phyloP scores from a whole-genome alignment of 2,329 filamentous ascomycete genomes.

The Intubia oerlemansii region DNA sequence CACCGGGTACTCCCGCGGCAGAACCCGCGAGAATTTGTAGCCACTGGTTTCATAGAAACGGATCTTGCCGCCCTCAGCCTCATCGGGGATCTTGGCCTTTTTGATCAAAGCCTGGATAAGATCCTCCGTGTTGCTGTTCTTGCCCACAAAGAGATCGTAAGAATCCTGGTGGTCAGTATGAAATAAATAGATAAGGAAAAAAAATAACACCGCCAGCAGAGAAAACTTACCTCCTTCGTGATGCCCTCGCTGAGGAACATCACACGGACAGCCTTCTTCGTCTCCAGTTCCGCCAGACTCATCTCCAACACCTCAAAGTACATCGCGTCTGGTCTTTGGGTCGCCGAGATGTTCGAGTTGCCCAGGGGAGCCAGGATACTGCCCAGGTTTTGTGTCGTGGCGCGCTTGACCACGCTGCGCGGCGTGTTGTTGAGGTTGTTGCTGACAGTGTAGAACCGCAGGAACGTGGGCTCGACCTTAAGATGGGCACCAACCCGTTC shows the following conservation, averaged over 20 bases:
- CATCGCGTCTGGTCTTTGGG: slow-evolving; percentile 54
- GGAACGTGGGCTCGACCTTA: slow-evolving; percentile 58
- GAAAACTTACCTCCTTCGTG: slow-evolving; percentile 73
- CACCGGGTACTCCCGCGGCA: slow-evolving; percentile 50
- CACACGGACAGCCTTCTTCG: slow-evolving; percentile 70
- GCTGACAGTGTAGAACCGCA: slow-evolving; percentile 82
- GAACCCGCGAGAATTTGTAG: slow-evolving; percentile 66
- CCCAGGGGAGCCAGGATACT: slow-evolving; percentile 62
- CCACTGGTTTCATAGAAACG: slow-evolving; percentile 67
- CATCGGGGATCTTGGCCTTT: slow-evolving; percentile 55
- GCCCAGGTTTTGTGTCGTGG: slow-evolving; percentile 46
- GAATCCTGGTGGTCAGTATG: too few relatives aligned
- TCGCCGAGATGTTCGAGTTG: slow-evolving; percentile 45
- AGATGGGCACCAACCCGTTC: slow-evolving; percentile 65
- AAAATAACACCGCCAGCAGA: too few relatives aligned
- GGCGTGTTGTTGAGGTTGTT: slow-evolving; percentile 47
- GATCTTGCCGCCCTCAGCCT: slow-evolving; percentile 45
- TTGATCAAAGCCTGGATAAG: slow-evolving; percentile 55
- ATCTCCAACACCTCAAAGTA: slow-evolving; percentile 92
- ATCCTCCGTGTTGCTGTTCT: slow-evolving; percentile 63
- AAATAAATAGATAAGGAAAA: neutral
- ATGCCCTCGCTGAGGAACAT: slow-evolving; percentile 78
- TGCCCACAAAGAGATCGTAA: slow-evolving; percentile 68
- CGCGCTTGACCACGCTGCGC: slow-evolving; percentile 55
- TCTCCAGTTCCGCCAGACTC: slow-evolving; percentile 80